A percentile compares a stretch with the other conserved stretches of the same genome.
These are phyloP conservation scores for Hemisphaericaspora subhashii DNA, from an alignment of 1,139 yeast genomes.

Conservation along the genomic window DNA sequence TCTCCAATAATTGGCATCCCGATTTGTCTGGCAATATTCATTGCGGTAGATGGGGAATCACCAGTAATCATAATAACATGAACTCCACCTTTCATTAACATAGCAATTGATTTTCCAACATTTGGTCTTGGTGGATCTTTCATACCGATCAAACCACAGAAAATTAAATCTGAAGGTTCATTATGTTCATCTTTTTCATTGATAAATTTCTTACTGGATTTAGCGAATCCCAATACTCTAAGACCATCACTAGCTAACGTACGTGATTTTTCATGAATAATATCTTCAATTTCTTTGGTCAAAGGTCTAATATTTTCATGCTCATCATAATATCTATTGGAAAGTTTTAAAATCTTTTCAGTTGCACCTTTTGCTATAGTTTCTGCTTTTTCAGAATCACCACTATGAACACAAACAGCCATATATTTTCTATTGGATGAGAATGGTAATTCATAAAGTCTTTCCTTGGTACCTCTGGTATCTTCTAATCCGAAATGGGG, in stretches of 20 bases:
- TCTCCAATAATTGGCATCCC: constrained; percentile 80
- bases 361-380: constrained; percentile 87
- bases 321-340: constrained; percentile 58
- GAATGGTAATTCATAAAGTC: constrained; percentile 78
- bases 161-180: constrained; percentile 60
- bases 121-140: constrained; percentile 94
- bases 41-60: constrained; percentile 91
- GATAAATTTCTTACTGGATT: constrained; percentile 33
- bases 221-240: constrained; percentile 82
- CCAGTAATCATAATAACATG: constrained; percentile 98
- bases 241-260: constrained; percentile 79
- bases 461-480: constrained; percentile 55
- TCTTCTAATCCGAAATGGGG: constrained; percentile 73
- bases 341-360: constrained; percentile 67
- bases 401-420: constrained; percentile 72
- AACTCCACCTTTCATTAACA: constrained; percentile 86
- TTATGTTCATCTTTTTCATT: constrained; percentile 27
- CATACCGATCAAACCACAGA: constrained; percentile 89
- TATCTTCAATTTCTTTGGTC: constrained; percentile 46
- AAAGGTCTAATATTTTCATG: constrained; percentile 56
- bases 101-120: constrained; percentile 69
- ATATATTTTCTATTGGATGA: constrained; percentile 82
- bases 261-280: constrained; percentile 57
- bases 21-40: constrained; percentile 83
- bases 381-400: constrained; percentile 54